Conservation (phyloP, 495 filamentous ascomycete genomes). For the Tuber indicum region DNA sequence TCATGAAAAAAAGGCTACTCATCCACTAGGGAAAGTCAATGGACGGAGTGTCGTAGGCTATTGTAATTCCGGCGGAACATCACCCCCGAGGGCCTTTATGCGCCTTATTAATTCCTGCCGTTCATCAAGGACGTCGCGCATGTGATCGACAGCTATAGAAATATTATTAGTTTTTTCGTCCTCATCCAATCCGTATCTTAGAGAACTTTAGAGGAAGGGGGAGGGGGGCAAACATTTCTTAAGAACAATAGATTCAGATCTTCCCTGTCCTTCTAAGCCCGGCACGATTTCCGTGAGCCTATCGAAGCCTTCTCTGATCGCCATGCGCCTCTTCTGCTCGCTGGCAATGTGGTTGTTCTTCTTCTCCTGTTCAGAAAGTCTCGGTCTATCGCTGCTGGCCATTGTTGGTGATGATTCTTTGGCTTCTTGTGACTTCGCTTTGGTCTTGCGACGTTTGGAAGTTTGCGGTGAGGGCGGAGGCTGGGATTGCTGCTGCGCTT, state of each 20-base stretch:
- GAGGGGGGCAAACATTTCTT: constrained; percentile 46
- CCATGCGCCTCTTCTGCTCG: constrained; percentile 81
- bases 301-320: constrained; percentile 84
- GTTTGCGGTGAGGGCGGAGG: constrained; percentile 5
- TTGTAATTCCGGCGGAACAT: constrained; percentile 43
- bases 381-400: constrained; percentile 47
- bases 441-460: constrained; percentile 20
- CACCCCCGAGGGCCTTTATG: constrained; percentile 56
- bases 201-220: neutral
- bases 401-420: constrained; percentile 22
- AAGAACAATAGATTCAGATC: constrained; percentile 78
- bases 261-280: constrained; percentile 71
- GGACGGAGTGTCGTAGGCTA: constrained; percentile 7
- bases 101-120: constrained; percentile 57
- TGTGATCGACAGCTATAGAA: constrained; percentile 58
- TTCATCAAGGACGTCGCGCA: constrained; percentile 58
- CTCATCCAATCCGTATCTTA: neutral
- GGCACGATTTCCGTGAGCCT: constrained; percentile 74
- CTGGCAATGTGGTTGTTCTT: constrained; percentile 86
- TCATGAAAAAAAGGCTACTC: neutral
- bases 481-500: constrained; percentile 5
- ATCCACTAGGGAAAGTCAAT: neutral
- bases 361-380: constrained; percentile 78
- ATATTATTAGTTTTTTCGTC: constrained; percentile 14
- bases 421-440: constrained; percentile 17